Percentiles rank a stretch among this genome's conserved stretches.
Conservation (phyloP, 2,329 filamentous ascomycete genomes). For the Dothidotthia symphoricarpi region DNA sequence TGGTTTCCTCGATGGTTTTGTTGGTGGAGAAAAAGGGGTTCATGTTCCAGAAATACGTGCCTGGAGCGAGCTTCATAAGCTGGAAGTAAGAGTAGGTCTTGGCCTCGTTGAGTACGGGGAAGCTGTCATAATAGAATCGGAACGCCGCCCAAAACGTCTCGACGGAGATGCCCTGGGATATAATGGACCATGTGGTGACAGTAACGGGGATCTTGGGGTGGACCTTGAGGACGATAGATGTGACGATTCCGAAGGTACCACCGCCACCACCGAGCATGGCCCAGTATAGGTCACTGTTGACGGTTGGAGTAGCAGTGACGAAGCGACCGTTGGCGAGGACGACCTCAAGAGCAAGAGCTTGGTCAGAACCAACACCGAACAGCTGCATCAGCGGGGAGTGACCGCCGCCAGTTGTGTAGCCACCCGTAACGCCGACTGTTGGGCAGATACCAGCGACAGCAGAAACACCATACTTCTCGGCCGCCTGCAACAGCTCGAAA, state of each 20-base stretch:
- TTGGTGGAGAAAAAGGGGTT: conserved; percentile 29
- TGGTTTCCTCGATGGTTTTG: conserved; percentile 23
- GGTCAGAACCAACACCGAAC: conserved; percentile 42
- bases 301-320: conserved; percentile 23
- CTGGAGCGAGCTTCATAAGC: conserved; percentile 23
- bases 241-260: conserved; percentile 37
- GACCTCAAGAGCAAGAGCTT: conserved; percentile 39
- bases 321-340: conserved; percentile 29
- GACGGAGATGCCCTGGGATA: conserved; percentile 27
- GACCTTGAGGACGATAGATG: conserved; percentile 34
- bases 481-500: conserved; percentile 30
- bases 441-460: conserved; percentile 40
- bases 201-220: conserved; percentile 33
- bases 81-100: conserved; percentile 32
- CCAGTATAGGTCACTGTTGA: conserved; percentile 42
- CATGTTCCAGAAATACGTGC: conserved; percentile 27
- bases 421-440: conserved; percentile 52
- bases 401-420: conserved; percentile 50
- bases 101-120: conserved; percentile 24
- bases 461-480: conserved; percentile 30
- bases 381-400: conserved; percentile 54
- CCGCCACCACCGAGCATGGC: conserved; percentile 42
- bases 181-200: conserved; percentile 32
- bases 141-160: conserved; percentile 34
- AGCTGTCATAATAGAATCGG: conserved; percentile 21